Base-by-base conservation (phyloP, 2,329 filamentous ascomycete genomes). In the Hymenoscyphus repandus region DNA sequence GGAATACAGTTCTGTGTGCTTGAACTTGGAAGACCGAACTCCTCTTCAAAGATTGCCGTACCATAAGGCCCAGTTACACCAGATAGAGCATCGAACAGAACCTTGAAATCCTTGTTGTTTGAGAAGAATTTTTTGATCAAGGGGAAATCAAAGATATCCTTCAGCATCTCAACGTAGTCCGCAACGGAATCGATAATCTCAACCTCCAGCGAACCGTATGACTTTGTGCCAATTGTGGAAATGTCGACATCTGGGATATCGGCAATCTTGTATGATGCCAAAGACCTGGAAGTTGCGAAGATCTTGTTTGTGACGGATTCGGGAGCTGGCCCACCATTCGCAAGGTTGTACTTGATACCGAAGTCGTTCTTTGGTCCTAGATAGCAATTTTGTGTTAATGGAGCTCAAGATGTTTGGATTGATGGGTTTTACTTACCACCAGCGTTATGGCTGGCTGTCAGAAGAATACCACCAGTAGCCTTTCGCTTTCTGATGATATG, bases 261-360 rank as follows among this genome's bases (percentile, higher is more conserved):
- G 63, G 87, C 82, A 60, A 96, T 86, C 74, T 96, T 96, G 81
- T 97, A 99, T 45, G 86, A 90, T 40, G 83, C 88, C 62, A 99
- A 79, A 57, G 79, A 83, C 79, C 96, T 97, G 62, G 92, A 92
- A 55, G 85, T 83, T 64, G 92, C 89, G 75, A 82, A 97, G 70
- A 99, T 97, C 77, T 95, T 96, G 83, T 99, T 95, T 61, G 93
- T 99, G 60, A 99, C 89, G 49, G 88, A 86, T 72, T 99, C 93
- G 52, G 93, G 93, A 50, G 93, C 93, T 39, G 93, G 93, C 50
- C 91, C 93, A 64, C 93, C 93, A 67, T 99, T 97, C 70, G 90
- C 78, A 53, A 99, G 79, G 79, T 99, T 99, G 82, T 99, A 99
- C 77, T 99, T 99, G 84, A 99, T 99, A 63, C 93, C 93, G 65